Evolutionary conservation across 2,329 filamentous ascomycete species (phyloP).

Genomic region (Fusarium oligoseptatum): DNA sequence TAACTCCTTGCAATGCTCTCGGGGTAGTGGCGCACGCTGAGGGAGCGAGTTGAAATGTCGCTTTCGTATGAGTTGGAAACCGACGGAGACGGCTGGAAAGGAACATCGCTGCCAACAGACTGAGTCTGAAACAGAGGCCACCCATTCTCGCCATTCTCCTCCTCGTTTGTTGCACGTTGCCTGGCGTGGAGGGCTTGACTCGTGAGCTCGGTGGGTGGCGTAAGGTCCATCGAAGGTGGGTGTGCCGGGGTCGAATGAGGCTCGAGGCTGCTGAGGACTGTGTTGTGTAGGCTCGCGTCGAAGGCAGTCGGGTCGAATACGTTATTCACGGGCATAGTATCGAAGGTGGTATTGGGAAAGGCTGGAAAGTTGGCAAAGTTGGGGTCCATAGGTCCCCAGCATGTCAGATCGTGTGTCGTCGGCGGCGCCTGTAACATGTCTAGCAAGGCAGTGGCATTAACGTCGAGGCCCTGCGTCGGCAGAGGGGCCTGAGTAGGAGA

Average conservation of each 20-base stretch:
- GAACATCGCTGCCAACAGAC: constrained; percentile 39
- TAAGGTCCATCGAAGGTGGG: constrained; percentile 37
- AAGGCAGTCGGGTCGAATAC: constrained; percentile 44
- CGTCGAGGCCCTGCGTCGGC: constrained; percentile 41
- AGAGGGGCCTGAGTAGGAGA: constrained; percentile 41
- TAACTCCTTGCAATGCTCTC: constrained; percentile 45
- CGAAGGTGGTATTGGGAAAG: constrained; percentile 43
- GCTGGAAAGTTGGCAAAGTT: constrained; percentile 41
- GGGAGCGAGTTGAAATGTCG: constrained; percentile 43
- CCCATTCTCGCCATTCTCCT: constrained; percentile 44
- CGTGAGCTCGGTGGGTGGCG: constrained; percentile 39
- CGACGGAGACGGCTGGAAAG: constrained; percentile 46
- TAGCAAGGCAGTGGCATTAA: constrained; percentile 45
- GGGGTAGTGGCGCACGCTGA: constrained; percentile 44
- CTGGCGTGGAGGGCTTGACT: constrained; percentile 32
- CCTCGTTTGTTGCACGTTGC: constrained; percentile 38
- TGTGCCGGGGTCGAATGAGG: constrained; percentile 35
- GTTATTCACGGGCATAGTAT: constrained; percentile 41
- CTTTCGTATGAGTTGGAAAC: constrained; percentile 47
- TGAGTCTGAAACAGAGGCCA: constrained; percentile 45
- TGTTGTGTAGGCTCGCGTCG: constrained; percentile 42
- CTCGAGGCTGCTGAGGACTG: constrained; percentile 37
- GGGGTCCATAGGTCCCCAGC: constrained; percentile 46
- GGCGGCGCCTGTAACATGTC: constrained; percentile 48
- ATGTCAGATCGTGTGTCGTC: constrained; percentile 44